These are phyloP conservation scores for Aspergillus arachidicola DNA, from an alignment of 2,329 filamentous ascomycete genomes.

Conservation along the genomic window DNA sequence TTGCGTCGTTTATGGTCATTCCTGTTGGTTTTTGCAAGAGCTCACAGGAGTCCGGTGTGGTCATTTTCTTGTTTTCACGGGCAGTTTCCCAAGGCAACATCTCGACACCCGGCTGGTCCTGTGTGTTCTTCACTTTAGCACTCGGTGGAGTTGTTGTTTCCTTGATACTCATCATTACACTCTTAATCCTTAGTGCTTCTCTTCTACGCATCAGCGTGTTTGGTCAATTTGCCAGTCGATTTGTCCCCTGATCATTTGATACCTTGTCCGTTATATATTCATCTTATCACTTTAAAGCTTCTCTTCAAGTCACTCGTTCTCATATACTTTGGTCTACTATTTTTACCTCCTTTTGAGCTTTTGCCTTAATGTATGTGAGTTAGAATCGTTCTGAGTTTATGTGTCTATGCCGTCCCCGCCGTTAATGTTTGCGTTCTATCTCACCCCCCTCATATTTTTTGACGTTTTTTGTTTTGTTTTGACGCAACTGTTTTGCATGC, in stretches of 20 bases:
- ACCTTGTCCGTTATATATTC: conserved; percentile 34
- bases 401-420: conserved; percentile 29
- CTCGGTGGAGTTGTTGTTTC: conserved; percentile 40
- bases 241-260: conserved; percentile 29
- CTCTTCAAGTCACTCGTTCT: conserved; percentile 20
- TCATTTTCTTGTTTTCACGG: conserved; percentile 42
- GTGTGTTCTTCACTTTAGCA: conserved; percentile 46
- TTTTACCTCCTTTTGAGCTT: conserved; percentile 18
- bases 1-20: conserved; percentile 28
- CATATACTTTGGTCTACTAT: conserved; percentile 17
- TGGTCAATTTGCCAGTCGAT: conserved; percentile 30
- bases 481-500: conserved; percentile 1
- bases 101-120: conserved; percentile 51
- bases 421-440: conserved; percentile 18
- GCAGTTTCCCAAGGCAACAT: conserved; percentile 39
- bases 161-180: conserved; percentile 17
- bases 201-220: conserved; percentile 39
- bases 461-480: conserved; percentile 12
- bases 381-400: conserved; percentile 34
- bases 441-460: conserved; percentile 17
- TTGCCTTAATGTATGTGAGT: conserved; percentile 24
- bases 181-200: conserved; percentile 32
- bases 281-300: conserved; percentile 20
- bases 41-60: conserved; percentile 49
- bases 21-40: conserved; percentile 37